These are phyloP conservation scores for Saturnispora diversa DNA, from an alignment of 805 yeast genomes.

Conservation along the genomic window DNA sequence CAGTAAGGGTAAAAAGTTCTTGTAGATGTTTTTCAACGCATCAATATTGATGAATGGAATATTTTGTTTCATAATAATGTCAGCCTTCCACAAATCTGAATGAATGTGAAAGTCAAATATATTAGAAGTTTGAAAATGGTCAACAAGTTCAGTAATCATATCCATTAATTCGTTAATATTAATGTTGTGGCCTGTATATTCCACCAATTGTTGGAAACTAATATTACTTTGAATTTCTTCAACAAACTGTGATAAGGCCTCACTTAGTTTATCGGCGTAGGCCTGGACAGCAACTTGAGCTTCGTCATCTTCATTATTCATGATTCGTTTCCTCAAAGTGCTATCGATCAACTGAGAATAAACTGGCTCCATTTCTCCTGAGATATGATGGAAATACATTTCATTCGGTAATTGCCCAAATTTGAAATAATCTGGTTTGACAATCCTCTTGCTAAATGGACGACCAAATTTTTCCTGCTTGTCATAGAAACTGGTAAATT, in stretches of 20 bases:
- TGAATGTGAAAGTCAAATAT: slow-evolving; percentile 7
- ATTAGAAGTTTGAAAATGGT: slow-evolving; percentile 7
- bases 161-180: slow-evolving; percentile 5
- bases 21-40: background rate
- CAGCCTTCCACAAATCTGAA: slow-evolving; percentile 3
- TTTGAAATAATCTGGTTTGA: slow-evolving; percentile 29
- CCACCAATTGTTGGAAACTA: slow-evolving; percentile 5
- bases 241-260: slow-evolving; percentile 1
- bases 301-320: slow-evolving; percentile 24
- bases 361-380: background rate
- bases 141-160: slow-evolving; percentile 8
- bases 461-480: slow-evolving; percentile 5
- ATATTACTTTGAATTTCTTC: background rate
- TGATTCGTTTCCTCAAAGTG: background rate
- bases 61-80: slow-evolving; percentile 3
- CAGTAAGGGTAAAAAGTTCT: slow-evolving; percentile 1
- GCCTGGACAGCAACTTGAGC: background rate
- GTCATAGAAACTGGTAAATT: slow-evolving; percentile 9
- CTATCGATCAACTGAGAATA: background rate
- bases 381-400: slow-evolving; percentile 32
- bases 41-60: slow-evolving; percentile 3
- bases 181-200: background rate
- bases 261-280: slow-evolving; percentile 6
- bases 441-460: background rate
- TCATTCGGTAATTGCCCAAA: slow-evolving; percentile 42